These are phyloP conservation scores for Thelonectria blattea DNA, from an alignment of 2,329 filamentous ascomycete genomes.

Conservation along the genomic window DNA sequence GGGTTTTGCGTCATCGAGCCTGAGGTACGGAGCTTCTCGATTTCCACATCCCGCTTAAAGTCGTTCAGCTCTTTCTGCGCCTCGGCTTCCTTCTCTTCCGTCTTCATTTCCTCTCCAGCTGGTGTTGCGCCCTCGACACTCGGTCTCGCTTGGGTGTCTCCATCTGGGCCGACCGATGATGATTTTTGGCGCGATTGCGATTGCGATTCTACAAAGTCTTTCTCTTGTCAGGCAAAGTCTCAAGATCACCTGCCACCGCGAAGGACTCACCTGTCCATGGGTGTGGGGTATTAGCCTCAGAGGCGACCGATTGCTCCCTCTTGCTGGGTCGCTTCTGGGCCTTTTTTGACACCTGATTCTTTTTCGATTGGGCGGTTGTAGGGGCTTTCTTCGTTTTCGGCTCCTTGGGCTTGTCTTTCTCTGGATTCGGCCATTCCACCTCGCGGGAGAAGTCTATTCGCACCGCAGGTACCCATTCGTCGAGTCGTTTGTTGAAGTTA, in stretches of 20 bases:
- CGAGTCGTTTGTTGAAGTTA: constrained; percentile 88
- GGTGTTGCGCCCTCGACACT: constrained; percentile 55
- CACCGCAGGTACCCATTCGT: constrained; percentile 85
- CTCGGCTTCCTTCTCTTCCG: constrained; percentile 57
- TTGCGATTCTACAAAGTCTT: constrained; percentile 58
- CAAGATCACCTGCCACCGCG: background rate
- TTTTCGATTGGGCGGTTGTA: constrained; percentile 62
- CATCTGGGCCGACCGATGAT: constrained; percentile 49
- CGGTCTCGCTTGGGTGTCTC: constrained; percentile 51
- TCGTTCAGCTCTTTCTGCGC: constrained; percentile 56
- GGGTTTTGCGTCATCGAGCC: constrained; percentile 66
- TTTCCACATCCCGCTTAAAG: constrained; percentile 87
- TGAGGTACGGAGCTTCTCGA: constrained; percentile 91
- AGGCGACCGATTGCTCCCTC: constrained; percentile 60
- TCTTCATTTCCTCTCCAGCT: constrained; percentile 58
- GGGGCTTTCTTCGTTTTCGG: constrained; percentile 74
- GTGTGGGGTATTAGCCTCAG: constrained; percentile 60
- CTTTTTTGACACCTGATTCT: constrained; percentile 63
- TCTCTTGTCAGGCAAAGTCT: background rate
- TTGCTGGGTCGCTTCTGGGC: constrained; percentile 61
- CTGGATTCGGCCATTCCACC: constrained; percentile 94
- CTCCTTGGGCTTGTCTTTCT: constrained; percentile 81
- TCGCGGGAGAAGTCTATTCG: constrained; percentile 88
- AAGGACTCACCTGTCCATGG: constrained; percentile 52
- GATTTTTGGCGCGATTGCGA: constrained; percentile 54